Base-by-base conservation (phyloP, 2,329 filamentous ascomycete species). In the Tolypocladium guangdongense region DNA sequence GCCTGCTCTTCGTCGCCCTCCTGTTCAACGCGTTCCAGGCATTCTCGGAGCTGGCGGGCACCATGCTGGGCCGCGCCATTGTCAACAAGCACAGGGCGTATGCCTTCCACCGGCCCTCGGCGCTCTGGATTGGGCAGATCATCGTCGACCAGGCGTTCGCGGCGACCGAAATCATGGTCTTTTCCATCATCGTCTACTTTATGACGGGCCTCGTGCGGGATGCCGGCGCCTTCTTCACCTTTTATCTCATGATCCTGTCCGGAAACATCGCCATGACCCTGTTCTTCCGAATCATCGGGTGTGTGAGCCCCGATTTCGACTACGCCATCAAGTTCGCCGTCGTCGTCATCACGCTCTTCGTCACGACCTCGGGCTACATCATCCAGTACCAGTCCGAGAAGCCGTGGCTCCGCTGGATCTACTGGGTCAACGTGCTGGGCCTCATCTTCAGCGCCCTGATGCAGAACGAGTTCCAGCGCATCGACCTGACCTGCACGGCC, bases 1-100 rank as follows among this genome's bases (percentile, higher is more conserved):
- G 88, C 73, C 79, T 92, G 1, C 74, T 95, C 50, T 95, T 95
- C 71, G 82, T 90, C 52, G 75, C 86, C 24, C 78, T 95, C 2
- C 71, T 95, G 5, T 92, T 92, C 77, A 92, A 92, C 66, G 86
- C 87, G n/a, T 92, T 95, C 68, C 84, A 90, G 63, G 87, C 89
- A 27, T 91, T 93, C 64, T 81, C 85, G 0, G 89, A 95, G 66
- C 71, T 95, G 0, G 86, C 78, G 0, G 77, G 78, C 12, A 87
- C 86, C 2, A 92, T 93, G 87, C 71, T 84, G 18, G 88, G 86
- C 1, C 78, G 90, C 10, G 78, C 84, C 0, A 87, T 95, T 38
- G 79, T 95, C 56, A 89, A 90, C 66, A 95, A 93, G 66, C 90
- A 95, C 68, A 83, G 86, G 54, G 84, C 87, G 0, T 95, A 89